Conservation (phyloP, 2,329 filamentous ascomycete genomes). For the Xylaria sp. region DNA sequence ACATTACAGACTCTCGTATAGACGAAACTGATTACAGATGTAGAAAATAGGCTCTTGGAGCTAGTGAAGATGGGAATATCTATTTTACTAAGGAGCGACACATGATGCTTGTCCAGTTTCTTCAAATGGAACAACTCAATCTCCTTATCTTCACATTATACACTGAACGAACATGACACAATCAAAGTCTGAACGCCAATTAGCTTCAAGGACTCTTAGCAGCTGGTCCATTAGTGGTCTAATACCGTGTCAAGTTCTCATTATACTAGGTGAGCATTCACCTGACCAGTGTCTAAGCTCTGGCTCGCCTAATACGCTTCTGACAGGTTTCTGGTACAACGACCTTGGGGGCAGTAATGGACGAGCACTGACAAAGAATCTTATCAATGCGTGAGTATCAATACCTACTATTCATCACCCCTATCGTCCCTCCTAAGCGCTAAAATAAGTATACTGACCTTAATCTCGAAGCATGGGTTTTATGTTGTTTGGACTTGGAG, state of each 20-base stretch:
- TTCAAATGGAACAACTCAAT: not conserved
- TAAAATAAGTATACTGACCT: too few relatives aligned
- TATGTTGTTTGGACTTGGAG: constrained; percentile 1
- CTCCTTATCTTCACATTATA: not conserved
- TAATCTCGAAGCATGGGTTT: constrained; percentile 4
- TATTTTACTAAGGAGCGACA: too few relatives aligned
- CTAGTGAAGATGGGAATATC: too few relatives aligned
- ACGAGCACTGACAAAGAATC: constrained; percentile 19
- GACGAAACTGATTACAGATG: too few relatives aligned
- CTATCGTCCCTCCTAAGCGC: too few relatives aligned
- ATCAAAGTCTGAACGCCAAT: not conserved
- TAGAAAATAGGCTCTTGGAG: too few relatives aligned
- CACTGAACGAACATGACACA: not conserved
- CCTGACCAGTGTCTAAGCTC: not conserved
- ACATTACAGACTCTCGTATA: too few relatives aligned
- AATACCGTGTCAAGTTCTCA: not conserved
- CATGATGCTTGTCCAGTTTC: not conserved
- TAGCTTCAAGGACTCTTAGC: not conserved
- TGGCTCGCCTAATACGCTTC: not conserved
- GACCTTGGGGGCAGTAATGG: constrained; percentile 29
- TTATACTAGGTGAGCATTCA: constrained; percentile 10
- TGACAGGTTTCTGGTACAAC: constrained; percentile 30
- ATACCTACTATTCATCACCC: too few relatives aligned
- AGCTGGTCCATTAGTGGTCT: constrained; percentile 5
- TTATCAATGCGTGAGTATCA: constrained; percentile 14